phyloP scores from a whole-genome alignment of 2,329 filamentous ascomycete species.

The Triangularia verruculosa region DNA sequence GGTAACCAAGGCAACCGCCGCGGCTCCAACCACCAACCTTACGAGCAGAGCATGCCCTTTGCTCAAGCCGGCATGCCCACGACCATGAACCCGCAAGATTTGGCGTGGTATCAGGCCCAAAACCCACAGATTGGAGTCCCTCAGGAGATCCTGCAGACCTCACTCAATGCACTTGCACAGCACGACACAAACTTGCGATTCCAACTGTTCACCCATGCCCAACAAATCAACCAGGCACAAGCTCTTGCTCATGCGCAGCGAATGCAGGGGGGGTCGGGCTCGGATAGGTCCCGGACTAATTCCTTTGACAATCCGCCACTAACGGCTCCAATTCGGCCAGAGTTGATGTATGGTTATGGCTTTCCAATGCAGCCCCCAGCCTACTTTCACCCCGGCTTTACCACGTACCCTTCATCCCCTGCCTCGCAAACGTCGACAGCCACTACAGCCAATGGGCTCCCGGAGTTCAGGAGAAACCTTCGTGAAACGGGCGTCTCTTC shows the following conservation, averaged over 20 bases:
- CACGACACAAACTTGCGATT: constrained; percentile 40
- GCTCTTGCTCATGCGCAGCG: constrained; percentile 43
- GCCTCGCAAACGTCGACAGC: constrained; percentile 38
- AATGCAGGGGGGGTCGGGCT: constrained; percentile 38
- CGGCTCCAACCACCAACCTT: constrained; percentile 52
- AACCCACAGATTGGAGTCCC: constrained; percentile 44
- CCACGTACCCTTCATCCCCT: constrained; percentile 56
- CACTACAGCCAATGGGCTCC: constrained; percentile 31
- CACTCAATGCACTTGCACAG: constrained; percentile 23
- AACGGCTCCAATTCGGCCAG: constrained; percentile 55
- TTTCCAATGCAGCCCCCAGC: constrained; percentile 39
- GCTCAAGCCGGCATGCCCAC: constrained; percentile 37
- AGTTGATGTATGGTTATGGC: constrained; percentile 51
- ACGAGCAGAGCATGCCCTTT: constrained; percentile 48
- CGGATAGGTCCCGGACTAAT: constrained; percentile 57
- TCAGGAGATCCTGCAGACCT: constrained; percentile 32
- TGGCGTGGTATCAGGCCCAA: constrained; percentile 47
- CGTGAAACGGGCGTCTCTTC: constrained; percentile 51
- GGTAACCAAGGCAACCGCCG: constrained; percentile 43
- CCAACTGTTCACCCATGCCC: constrained; percentile 47
- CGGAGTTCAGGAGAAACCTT: constrained; percentile 56
- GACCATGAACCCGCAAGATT: constrained; percentile 46
- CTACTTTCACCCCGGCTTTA: constrained; percentile 49
- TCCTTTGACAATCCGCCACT: constrained; percentile 62
- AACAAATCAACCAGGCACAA: constrained; percentile 44